Evolutionary conservation across 768 basidiomycete species (phyloP), one percentile per base, ranked within the genome.

Genomic region (Pleurotus tuber-regium): DNA sequence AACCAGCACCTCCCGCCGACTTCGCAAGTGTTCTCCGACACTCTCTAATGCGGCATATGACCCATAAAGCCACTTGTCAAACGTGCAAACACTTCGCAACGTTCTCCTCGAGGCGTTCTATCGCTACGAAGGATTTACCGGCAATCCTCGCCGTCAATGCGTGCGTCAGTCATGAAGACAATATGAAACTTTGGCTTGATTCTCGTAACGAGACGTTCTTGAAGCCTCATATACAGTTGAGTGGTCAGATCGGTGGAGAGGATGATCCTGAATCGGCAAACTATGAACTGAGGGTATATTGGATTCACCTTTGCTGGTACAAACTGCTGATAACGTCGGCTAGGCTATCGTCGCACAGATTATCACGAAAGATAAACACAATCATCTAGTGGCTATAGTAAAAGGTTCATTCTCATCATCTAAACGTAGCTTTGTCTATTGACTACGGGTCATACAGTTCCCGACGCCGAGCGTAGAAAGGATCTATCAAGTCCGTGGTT

Each of bases 81-180:
- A 77, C 73, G 2, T 98, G 96, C 73, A 88, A 86, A 64, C 82
- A 85, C 30, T 84, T 88, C 59, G 68, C 87, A 2, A 84, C 75
- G 11, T 88, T 96, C 55, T 78, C 83, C 31, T 84, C 84, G 28
- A 76, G 77, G 33, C 83, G 89, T 10, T 84, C 82, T 1, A 82
- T 87, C 29, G 69, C 83, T 14, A 76, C 81, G 9, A 64, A 68
- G 41, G 80, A 85, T 50, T 70, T 98, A 1, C 97, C 97, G 0
- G 86, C 92, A 0, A 75, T 98, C 16, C 70, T 99, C 9, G 86
- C 89, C 0, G 67, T 99, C 57, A 98, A 98, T 66, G 86, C 94
- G 1, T 83, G 82, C 26, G 86, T 91, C 1, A 81, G 85, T 52
- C 86, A 83, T 18, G 82, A 89, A 1, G 94, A 96, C 14, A 80